phyloP scores from a whole-genome alignment of 805 yeast species.

The Yarrowia sp. region DNA sequence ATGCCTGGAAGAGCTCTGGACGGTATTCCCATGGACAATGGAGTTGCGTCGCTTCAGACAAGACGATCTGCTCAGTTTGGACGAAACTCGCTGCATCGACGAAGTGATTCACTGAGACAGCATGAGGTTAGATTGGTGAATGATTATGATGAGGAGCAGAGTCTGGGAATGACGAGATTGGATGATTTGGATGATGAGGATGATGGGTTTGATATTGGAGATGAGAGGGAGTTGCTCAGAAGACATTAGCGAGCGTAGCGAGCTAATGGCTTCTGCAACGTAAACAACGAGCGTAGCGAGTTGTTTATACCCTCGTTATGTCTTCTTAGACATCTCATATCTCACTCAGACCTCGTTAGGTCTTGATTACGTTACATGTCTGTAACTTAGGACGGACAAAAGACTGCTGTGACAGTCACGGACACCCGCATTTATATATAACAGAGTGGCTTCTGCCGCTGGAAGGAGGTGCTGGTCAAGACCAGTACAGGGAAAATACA shows the following conservation, averaged over 20 bases:
- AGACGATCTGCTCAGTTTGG: slow-evolving; percentile 71
- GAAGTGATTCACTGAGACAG: slow-evolving; percentile 36
- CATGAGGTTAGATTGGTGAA: slow-evolving; percentile 36
- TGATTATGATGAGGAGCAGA: slow-evolving; percentile 38
- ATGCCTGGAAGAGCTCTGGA: slow-evolving; percentile 54
- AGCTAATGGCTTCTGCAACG: not conserved
- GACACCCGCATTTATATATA: too few species aligned
- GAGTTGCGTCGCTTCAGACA: slow-evolving; percentile 72
- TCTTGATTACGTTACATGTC: too few species aligned
- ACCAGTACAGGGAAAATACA: too few species aligned
- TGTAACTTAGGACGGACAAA: too few species aligned
- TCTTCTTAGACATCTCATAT: too few species aligned
- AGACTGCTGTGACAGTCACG: too few species aligned
- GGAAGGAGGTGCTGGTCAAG: too few species aligned
- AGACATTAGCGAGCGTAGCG: not conserved
- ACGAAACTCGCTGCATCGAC: slow-evolving; percentile 42
- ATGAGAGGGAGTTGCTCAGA: slow-evolving; percentile 18
- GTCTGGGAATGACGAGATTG: slow-evolving; percentile 39
- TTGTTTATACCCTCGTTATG: too few species aligned
- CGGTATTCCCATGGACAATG: slow-evolving; percentile 80
- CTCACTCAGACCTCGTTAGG: too few species aligned
- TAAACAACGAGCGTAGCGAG: too few species aligned
- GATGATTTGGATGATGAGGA: slow-evolving; percentile 35
- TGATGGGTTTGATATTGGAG: slow-evolving; percentile 22
- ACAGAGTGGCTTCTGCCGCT: too few species aligned